These are phyloP conservation scores for Arthrobotrys musiformis DNA, from an alignment of 2,329 filamentous ascomycete genomes.

Conservation along the genomic window DNA sequence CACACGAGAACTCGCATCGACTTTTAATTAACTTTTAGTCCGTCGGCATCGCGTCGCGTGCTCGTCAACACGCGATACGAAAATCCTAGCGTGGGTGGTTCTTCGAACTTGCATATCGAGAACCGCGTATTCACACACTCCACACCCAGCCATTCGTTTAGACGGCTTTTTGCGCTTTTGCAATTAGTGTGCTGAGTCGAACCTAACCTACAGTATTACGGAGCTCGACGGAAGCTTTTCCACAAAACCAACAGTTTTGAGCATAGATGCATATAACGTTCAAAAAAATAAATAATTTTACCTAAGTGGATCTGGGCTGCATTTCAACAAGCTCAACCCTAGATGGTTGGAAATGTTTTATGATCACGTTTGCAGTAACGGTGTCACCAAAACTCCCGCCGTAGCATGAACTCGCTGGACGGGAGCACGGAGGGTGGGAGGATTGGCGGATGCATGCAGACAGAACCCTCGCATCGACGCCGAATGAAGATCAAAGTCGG, in stretches of 20 bases:
- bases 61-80: slow-evolving; percentile 17
- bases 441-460: slow-evolving; percentile 50
- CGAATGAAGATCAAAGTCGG: not conserved
- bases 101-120: not conserved
- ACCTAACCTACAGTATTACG: slow-evolving; percentile 16
- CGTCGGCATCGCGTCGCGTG: not conserved
- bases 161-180: slow-evolving; percentile 47
- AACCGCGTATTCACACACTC: slow-evolving; percentile 29
- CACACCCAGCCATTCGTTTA: slow-evolving; percentile 39
- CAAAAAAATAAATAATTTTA: not conserved
- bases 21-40: not conserved
- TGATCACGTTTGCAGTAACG: slow-evolving; percentile 41
- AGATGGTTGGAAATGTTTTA: slow-evolving; percentile 18
- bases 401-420: slow-evolving; percentile 1
- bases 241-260: slow-evolving; percentile 28
- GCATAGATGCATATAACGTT: not conserved
- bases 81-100: not conserved
- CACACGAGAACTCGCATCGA: slow-evolving; percentile 2
- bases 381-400: slow-evolving; percentile 8
- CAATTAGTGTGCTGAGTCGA: slow-evolving; percentile 35
- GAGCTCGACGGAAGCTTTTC: slow-evolving; percentile 47
- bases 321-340: slow-evolving; percentile 29
- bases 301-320: slow-evolving; percentile 9
- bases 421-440: not conserved
- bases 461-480: slow-evolving; percentile 20